Evolutionary conservation across 495 filamentous ascomycete genomes (phyloP).

Genomic region (Beverwykella pulmonaria): DNA sequence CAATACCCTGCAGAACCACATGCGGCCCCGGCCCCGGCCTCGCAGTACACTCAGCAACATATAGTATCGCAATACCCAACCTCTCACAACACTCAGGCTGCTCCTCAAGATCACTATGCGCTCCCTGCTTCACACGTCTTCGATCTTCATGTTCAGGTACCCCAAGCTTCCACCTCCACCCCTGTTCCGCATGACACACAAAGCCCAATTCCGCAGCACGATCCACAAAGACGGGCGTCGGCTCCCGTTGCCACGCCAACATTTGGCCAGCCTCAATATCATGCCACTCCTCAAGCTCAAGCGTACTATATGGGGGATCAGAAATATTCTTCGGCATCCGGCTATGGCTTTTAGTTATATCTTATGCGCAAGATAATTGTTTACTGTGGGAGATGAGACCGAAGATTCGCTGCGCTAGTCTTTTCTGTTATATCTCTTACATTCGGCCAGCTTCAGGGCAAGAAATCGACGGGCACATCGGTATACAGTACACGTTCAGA

Average conservation of each 20-base stretch:
- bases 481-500: neutral
- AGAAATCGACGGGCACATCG: neutral
- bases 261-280: conserved; percentile 19
- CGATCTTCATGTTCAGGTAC: conserved; percentile 12
- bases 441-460: neutral
- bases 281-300: conserved; percentile 1
- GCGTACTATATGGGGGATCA: conserved; percentile 21
- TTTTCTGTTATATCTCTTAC: neutral
- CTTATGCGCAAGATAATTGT: too few relatives aligned
- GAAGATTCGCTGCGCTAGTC: neutral
- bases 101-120: conserved; percentile 13
- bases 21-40: neutral
- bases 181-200: neutral
- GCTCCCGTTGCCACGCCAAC: conserved; percentile 19
- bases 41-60: conserved; percentile 15
- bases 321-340: conserved; percentile 1
- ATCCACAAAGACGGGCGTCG: conserved; percentile 22
- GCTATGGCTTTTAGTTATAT: conserved; percentile 11
- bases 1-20: conserved; percentile 9
- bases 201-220: conserved; percentile 18
- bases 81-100: neutral
- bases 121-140: conserved; percentile 15
- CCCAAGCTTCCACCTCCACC: conserved; percentile 8
- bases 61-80: conserved; percentile 8
- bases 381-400: neutral